Evolutionary conservation across 345 rosid species (phyloP).

Genomic region (Murraya paniculata): DNA sequence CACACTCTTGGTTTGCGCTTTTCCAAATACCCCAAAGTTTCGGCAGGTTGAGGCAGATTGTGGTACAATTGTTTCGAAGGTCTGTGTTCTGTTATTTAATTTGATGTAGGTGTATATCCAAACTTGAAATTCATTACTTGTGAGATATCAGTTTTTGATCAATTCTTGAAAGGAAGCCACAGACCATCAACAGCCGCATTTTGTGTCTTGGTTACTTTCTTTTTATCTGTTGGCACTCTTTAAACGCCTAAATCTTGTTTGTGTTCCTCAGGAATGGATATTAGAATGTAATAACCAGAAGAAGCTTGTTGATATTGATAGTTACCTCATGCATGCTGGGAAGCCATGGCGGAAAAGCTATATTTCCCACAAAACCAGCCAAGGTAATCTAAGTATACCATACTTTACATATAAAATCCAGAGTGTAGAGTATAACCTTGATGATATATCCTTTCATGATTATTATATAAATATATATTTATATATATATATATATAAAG

Average conservation of each 20-base stretch:
- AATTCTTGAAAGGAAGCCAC: background rate
- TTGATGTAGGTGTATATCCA: background rate
- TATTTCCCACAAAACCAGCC: constrained; percentile 22
- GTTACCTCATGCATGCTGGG: constrained; percentile 81
- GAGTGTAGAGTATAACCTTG: background rate
- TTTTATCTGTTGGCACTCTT: background rate
- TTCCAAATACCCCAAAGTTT: constrained; percentile 85
- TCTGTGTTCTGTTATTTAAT: constrained; percentile 7
- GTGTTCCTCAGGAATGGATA: constrained; percentile 71
- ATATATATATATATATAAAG: no score
- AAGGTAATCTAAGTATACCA: constrained; percentile 31
- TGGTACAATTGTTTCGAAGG: constrained; percentile 89
- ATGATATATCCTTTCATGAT: background rate
- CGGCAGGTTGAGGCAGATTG: constrained; percentile 68
- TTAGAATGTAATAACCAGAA: constrained; percentile 59
- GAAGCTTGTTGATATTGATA: constrained; percentile 76
- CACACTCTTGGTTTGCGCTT: constrained; percentile 82
- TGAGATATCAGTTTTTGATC: background rate
- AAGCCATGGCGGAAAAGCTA: constrained; percentile 74
- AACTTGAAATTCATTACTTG: background rate
- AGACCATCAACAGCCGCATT: background rate
- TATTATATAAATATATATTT: no score
- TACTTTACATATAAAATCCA: background rate
- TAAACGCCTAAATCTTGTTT: background rate
- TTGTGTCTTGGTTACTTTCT: background rate